Evolutionary conservation across 768 basidiomycete species (phyloP).

Genomic region (Trametes elegans): DNA sequence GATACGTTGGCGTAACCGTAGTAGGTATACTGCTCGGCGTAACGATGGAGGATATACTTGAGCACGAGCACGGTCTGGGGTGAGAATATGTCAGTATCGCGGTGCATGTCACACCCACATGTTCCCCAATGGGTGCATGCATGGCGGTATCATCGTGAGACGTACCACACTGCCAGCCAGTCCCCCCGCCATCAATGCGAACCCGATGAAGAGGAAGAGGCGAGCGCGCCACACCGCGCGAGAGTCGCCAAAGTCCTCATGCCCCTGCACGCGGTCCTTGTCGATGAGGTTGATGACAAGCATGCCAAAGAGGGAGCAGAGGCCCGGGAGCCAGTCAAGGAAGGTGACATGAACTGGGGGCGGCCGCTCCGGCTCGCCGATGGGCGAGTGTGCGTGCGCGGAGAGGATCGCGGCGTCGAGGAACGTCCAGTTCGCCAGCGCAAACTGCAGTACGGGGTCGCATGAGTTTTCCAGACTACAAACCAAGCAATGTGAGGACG

Average conservation of each 20-base stretch:
- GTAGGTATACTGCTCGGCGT: conserved; percentile 75
- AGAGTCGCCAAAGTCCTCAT: conserved; percentile 78
- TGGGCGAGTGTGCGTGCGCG: conserved; percentile 77
- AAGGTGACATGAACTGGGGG: conserved; percentile 83
- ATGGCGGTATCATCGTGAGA: conserved; percentile 17
- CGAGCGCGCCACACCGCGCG: conserved; percentile 90
- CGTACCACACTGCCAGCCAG: conserved; percentile 94
- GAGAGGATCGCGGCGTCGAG: conserved; percentile 91
- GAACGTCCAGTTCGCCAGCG: conserved; percentile 93
- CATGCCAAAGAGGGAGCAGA: conserved; percentile 91
- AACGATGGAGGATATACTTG: conserved; percentile 80
- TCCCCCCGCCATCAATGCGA: conserved; percentile 97
- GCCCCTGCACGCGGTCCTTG: conserved; percentile 82
- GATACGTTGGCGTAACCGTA: conserved; percentile 96
- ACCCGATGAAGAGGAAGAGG: conserved; percentile 89
- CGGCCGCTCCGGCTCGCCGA: conserved; percentile 64
- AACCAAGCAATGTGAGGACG: conserved; percentile 34
- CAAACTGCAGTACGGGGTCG: conserved; percentile 59
- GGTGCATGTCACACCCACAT: not conserved
- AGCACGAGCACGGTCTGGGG: conserved; percentile 80
- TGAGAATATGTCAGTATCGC: not conserved
- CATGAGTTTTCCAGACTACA: not conserved
- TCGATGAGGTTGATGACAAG: conserved; percentile 92
- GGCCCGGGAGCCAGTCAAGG: conserved; percentile 96
- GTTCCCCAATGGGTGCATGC: not conserved